These are phyloP conservation scores for Paxillus involutus DNA, from an alignment of 768 basidiomycete genomes.

Conservation along the genomic window DNA sequence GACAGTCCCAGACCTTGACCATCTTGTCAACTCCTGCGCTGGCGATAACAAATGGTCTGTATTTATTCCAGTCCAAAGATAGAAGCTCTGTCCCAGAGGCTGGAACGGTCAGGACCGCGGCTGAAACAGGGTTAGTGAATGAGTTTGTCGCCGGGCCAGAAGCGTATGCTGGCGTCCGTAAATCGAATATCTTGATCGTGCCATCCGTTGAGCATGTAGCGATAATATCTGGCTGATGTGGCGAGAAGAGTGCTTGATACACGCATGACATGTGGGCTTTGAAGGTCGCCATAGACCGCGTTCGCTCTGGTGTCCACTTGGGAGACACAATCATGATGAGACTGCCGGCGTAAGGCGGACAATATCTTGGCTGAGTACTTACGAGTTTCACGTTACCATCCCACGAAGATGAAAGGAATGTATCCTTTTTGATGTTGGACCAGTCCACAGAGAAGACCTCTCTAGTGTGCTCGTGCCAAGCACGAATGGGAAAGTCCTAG, in stretches of 20 bases:
- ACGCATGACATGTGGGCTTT: slow-evolving; percentile 84
- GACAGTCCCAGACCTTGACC: slow-evolving; percentile 82
- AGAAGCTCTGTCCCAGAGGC: slow-evolving; percentile 79
- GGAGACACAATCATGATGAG: background rate
- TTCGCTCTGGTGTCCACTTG: slow-evolving; percentile 87
- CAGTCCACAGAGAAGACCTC: slow-evolving; percentile 96
- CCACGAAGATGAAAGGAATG: slow-evolving; percentile 88
- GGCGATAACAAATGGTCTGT: slow-evolving; percentile 74
- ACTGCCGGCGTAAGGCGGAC: background rate
- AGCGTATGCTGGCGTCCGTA: slow-evolving; percentile 62
- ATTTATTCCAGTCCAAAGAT: slow-evolving; percentile 92
- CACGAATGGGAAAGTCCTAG: slow-evolving; percentile 85
- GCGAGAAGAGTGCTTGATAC: slow-evolving; percentile 90
- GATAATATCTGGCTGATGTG: slow-evolving; percentile 80
- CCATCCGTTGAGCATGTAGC: slow-evolving; percentile 89
- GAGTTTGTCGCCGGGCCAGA: slow-evolving; percentile 48
- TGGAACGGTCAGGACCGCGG: slow-evolving; percentile 74
- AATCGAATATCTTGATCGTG: slow-evolving; percentile 79
- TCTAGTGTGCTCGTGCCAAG: slow-evolving; percentile 92
- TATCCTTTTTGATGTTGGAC: slow-evolving; percentile 90
- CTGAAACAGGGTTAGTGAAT: slow-evolving; percentile 67
- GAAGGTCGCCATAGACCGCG: slow-evolving; percentile 76
- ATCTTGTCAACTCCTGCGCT: slow-evolving; percentile 78
- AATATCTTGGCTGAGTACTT: slow-evolving; percentile 28
- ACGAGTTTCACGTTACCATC: slow-evolving; percentile 90